Percentiles rank a stretch among this genome's conserved stretches.
These are phyloP conservation scores for Rhizoctonia solani DNA, from an alignment of 1,284 basidiomycete species.

Conservation along the genomic window DNA sequence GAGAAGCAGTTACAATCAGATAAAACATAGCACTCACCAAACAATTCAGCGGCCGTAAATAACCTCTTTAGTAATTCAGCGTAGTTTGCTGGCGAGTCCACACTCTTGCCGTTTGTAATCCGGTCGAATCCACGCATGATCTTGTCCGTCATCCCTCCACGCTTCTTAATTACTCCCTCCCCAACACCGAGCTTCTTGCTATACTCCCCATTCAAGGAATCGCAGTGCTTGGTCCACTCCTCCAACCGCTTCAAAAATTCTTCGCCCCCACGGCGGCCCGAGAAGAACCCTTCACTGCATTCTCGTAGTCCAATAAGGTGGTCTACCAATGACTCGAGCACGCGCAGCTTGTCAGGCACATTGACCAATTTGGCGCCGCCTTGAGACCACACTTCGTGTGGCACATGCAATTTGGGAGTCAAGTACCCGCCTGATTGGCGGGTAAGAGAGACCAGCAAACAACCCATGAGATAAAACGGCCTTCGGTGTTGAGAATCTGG, in stretches of 20 bases:
- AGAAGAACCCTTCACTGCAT: conserved; percentile 69
- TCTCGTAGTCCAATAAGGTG: conserved; percentile 76
- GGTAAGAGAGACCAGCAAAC: conserved; percentile 79
- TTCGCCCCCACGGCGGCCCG: conserved; percentile 69
- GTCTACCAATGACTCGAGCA: conserved; percentile 74
- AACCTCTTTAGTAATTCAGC: conserved; percentile 77
- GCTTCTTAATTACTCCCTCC: conserved; percentile 74
- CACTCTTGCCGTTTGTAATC: conserved; percentile 86
- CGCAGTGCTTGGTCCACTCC: conserved; percentile 75
- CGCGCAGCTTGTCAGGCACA: conserved; percentile 81
- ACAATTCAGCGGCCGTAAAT: conserved; percentile 74
- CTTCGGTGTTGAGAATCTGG: conserved; percentile 55
- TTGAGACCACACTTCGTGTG: conserved; percentile 88
- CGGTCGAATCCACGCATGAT: conserved; percentile 84
- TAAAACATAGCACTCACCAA: conserved; percentile 49
- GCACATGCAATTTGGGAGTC: conserved; percentile 84
- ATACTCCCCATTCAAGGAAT: conserved; percentile 80
- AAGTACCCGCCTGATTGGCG: conserved; percentile 85
- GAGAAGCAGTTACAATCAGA: background rate
- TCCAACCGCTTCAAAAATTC: conserved; percentile 70
- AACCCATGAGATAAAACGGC: conserved; percentile 88
- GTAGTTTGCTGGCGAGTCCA: conserved; percentile 87
- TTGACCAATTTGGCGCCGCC: conserved; percentile 81
- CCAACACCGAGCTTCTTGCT: conserved; percentile 89
- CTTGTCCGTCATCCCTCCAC: conserved; percentile 78